Conservation (phyloP, 495 filamentous ascomycete genomes). For the Penicillium taxi region DNA sequence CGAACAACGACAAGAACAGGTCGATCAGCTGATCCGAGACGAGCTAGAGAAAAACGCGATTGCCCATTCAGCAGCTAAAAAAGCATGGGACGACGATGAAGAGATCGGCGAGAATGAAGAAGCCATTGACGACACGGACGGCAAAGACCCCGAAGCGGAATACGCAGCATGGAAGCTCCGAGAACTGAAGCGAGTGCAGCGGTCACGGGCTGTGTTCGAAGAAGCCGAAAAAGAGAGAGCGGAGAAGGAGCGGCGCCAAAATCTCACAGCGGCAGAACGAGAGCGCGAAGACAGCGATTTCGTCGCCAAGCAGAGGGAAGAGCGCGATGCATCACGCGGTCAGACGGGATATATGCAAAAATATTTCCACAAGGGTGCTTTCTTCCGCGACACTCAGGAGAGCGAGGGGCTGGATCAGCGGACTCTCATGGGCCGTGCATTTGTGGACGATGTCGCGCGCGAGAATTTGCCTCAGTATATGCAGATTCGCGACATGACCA, state of each 20-base stretch:
- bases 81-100: constrained; percentile 83
- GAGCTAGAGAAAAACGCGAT: constrained; percentile 75
- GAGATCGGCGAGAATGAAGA: constrained; percentile 52
- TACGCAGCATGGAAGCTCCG: constrained; percentile 89
- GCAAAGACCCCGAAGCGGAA: constrained; percentile 80
- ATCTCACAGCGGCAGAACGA: constrained; percentile 80
- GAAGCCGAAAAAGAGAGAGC: constrained; percentile 74
- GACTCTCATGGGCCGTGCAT: constrained; percentile 71
- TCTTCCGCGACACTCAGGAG: constrained; percentile 76
- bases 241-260: constrained; percentile 81
- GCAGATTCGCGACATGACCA: constrained; percentile 90
- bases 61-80: constrained; percentile 64
- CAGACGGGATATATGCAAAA: constrained; percentile 91
- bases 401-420: constrained; percentile 63
- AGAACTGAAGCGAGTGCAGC: constrained; percentile 78
- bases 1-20: constrained; percentile 50
- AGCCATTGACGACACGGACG: constrained; percentile 77
- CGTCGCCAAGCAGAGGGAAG: constrained; percentile 71
- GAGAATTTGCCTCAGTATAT: constrained; percentile 85
- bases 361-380: constrained; percentile 95
- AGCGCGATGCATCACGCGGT: constrained; percentile 69
- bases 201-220: constrained; percentile 80
- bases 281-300: constrained; percentile 77
- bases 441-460: constrained; percentile 69
- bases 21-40: constrained; percentile 76